Percentiles rank a stretch among this genome's conserved stretches.
These are phyloP conservation scores for Hypoxylon sp. DNA, from an alignment of 2,329 filamentous ascomycete species.

Conservation along the genomic window DNA sequence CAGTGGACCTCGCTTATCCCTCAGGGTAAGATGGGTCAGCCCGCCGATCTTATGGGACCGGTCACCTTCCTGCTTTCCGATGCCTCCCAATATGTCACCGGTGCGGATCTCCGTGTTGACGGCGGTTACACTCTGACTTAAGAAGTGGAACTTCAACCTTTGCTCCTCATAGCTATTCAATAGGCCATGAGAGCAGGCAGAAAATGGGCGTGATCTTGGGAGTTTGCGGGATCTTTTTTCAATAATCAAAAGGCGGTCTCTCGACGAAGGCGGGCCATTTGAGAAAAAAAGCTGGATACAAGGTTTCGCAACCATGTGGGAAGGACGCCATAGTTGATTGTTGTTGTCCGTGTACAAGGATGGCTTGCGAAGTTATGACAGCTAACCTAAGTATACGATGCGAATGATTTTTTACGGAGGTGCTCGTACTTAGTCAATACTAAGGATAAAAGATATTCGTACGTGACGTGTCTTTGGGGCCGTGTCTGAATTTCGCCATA, in stretches of 20 bases:
- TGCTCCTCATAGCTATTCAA: background rate
- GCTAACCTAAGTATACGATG: background rate
- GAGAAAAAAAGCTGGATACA: slow-evolving; percentile 6
- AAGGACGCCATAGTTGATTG: slow-evolving; percentile 1
- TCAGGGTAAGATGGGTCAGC: slow-evolving; percentile 91
- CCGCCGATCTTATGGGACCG: slow-evolving; percentile 92
- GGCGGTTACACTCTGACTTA: slow-evolving; percentile 89
- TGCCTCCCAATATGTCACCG: slow-evolving; percentile 77
- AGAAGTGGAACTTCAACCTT: slow-evolving; percentile 19
- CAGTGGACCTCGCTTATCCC: slow-evolving; percentile 95
- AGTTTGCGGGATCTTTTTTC: slow-evolving; percentile 6
- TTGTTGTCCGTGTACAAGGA: slow-evolving; percentile 1
- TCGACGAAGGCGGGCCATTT: background rate
- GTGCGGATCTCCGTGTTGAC: slow-evolving; percentile 84
- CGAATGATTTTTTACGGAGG: background rate
- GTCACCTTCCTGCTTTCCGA: slow-evolving; percentile 88
- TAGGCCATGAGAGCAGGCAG: slow-evolving; percentile 8
- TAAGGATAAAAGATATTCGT: background rate
- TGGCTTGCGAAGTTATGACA: background rate
- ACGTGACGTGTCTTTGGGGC: background rate
- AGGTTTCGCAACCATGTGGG: background rate
- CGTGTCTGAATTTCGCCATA: background rate
- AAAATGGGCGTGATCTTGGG: slow-evolving; percentile 20
- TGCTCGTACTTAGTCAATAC: slow-evolving; percentile 4
- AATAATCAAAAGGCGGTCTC: background rate